Evolutionary conservation across 148 eudicot species (phyloP), one percentile per base, ranked within the genome.

Genomic region (Cornus controversa): DNA sequence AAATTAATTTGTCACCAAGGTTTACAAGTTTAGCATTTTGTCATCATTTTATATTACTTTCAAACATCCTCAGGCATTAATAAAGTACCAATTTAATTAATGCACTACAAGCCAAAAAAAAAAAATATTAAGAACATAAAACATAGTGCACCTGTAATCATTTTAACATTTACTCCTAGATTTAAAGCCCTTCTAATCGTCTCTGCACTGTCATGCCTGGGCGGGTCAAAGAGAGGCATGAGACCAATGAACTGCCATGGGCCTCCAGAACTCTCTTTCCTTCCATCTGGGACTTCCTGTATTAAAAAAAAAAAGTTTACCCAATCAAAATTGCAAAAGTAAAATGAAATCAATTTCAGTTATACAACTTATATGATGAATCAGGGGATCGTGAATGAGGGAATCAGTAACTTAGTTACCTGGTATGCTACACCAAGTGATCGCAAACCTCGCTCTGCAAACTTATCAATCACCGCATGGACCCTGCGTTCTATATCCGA

Each of bases 181-280:
- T 96, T 90, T 68, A 96, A 79, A 63, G 99, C 99, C 84, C 99
- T 91, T 81, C 98, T 87, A 36, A 96, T 96, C 70, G 99, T 96
- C 62, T 96, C 98, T 4, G 99, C 99, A 89, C 99, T 96, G 82
- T 96, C 99, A 71, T 96, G 99, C 71, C 99, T 90, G 31, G 99
- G 99, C 53, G 99, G 99, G 78, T 96, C 99, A 83, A 96, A 96
- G 34, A 96, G 94, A 88, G 99, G 99, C 97, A 96, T 81, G 70
- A 96, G 93, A 76, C 93, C 99, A 80, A 90, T 75, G 67, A 96
- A 96, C 78, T 93, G 97, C 99, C 99, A 96, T 27, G 98, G 97
- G 73, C 97, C 93, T 78, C 99, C 99, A 60, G 95, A 82, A 69
- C 99, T 96, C 70, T 96, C 99, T 87, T 93, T 96, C 62, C 87